These are phyloP conservation scores for Kwoniella dendrophila DNA, from an alignment of 768 basidiomycete species.

Conservation along the genomic window DNA sequence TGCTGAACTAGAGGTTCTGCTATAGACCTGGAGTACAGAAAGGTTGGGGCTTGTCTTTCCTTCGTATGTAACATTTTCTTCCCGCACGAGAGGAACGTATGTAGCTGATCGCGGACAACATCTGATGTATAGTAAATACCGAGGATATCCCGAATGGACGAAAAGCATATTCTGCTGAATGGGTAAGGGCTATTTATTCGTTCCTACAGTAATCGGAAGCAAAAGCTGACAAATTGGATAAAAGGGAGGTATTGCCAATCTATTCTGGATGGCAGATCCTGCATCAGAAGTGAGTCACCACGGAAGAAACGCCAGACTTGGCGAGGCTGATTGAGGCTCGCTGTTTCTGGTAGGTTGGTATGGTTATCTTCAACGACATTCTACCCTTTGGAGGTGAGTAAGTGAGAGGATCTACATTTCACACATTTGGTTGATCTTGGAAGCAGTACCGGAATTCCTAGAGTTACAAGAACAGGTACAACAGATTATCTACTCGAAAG, in stretches of 20 bases:
- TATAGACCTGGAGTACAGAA: constrained; percentile 18
- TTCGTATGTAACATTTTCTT: constrained; percentile 8
- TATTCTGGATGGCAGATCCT: constrained; percentile 28
- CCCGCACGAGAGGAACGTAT: background rate
- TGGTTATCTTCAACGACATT: constrained; percentile 22
- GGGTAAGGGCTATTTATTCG: constrained; percentile 5
- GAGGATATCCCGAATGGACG: constrained; percentile 26
- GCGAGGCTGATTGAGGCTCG: no score
- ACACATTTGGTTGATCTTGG: background rate
- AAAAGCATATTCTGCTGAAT: constrained; percentile 25
- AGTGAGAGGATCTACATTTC: background rate
- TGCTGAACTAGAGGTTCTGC: background rate
- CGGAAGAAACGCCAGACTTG: no score
- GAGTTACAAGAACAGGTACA: constrained; percentile 21
- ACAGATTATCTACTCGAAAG: constrained; percentile 17
- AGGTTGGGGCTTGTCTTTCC: constrained; percentile 30
- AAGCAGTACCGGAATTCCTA: constrained; percentile 17
- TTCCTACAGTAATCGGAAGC: constrained; percentile 14
- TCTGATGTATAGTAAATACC: constrained; percentile 14
- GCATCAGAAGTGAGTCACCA: constrained; percentile 12
- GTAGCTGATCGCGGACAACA: background rate
- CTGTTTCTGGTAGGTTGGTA: no score
- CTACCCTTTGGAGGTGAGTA: constrained; percentile 24
- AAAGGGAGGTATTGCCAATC: constrained; percentile 16
- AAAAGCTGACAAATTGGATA: background rate